Evolutionary conservation across 2,329 filamentous ascomycete species (phyloP).

Genomic region (Aaosphaeria arxii): DNA sequence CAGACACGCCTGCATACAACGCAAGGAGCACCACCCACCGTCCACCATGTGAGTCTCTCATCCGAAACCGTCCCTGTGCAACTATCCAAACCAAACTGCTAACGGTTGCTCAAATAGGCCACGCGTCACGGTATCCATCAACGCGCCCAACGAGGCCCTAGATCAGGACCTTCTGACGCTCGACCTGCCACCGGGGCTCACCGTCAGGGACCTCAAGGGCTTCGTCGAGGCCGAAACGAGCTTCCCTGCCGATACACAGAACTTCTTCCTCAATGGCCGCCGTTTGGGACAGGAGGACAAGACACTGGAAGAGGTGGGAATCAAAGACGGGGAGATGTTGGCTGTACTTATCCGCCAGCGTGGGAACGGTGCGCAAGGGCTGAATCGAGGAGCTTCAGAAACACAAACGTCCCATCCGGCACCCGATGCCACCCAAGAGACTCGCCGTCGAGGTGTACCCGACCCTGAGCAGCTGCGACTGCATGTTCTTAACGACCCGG

Average conservation of each 20-base stretch:
- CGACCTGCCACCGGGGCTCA: conserved; percentile 79
- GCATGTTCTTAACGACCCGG: conserved; percentile 76
- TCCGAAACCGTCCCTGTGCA: conserved; percentile 32
- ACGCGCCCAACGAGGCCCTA: conserved; percentile 63
- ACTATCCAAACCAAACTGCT: conserved; percentile 26
- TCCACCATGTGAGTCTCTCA: conserved; percentile 32
- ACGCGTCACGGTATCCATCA: conserved; percentile 81
- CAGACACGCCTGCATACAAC: conserved; percentile 32
- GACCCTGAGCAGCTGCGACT: conserved; percentile 80
- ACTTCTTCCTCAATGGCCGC: conserved; percentile 86
- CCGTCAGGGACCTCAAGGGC: conserved; percentile 79
- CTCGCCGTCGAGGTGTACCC: conserved; percentile 27
- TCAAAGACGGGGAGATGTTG: conserved; percentile 89
- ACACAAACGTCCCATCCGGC: conserved; percentile 4
- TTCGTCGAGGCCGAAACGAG: conserved; percentile 81
- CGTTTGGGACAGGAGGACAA: conserved; percentile 74
- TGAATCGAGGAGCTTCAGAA: not conserved
- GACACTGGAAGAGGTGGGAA: conserved; percentile 76
- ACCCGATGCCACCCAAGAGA: not conserved
- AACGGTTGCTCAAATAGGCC: conserved; percentile 53
- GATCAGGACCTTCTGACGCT: conserved; percentile 77
- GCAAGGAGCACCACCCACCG: conserved; percentile 24
- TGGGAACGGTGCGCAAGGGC: conserved; percentile 21
- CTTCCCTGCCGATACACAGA: conserved; percentile 70
- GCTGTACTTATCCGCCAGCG: conserved; percentile 67